Evolutionary conservation across 2,329 filamentous ascomycete genomes (phyloP), one percentile per base, ranked within the genome.

Genomic region (Phaeosphaeria sp.): DNA sequence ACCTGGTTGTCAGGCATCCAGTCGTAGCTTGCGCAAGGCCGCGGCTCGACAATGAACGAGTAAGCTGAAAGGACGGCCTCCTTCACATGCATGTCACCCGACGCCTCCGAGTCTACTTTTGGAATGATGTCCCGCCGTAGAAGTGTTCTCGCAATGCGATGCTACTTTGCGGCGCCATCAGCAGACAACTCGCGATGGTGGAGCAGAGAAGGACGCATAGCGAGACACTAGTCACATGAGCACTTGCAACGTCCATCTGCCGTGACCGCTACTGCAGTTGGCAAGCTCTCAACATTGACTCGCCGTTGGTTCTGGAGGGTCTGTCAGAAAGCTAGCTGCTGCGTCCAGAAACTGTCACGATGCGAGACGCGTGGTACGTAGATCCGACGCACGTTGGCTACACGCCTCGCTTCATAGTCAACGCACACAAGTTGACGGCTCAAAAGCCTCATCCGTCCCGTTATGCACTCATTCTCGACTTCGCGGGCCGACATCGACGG

Each of bases 61-160:
- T 69, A 57, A 59, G 59, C 59, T 57, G 43, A 49, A 30, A 44
- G 17, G 48, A 46, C 39, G 27, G 45, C 30, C 40, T 49, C 55
- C 50, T 60, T 71, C 67, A 67, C 67, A 71, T 69, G 68, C 61
- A 39, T 63, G 56, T 66, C 61, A 57, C 58, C 55, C 18, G 39
- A 56, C 55, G 30, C 54, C 30, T 49, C 56, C 48, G 36, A 24
- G 11, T 55, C 54, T 57, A 40, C 44, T 49, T 62, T 46, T 54
- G 56, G 59, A 43, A 55, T 57, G 48, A 27, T 53, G 57, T 52
- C 54, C 59, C 53, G 55, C 57, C 54, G 48, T 53, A 44, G 52
- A 64, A 42, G 56, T 13, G 49, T 47, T 42, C 49, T 56, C 53
- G 59, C 49, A 51, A 58, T 45, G 57, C 55, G 51, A 61, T 56